Base-by-base conservation (phyloP, 1,139 yeast species). In the Pichia sorboxylosa region DNA sequence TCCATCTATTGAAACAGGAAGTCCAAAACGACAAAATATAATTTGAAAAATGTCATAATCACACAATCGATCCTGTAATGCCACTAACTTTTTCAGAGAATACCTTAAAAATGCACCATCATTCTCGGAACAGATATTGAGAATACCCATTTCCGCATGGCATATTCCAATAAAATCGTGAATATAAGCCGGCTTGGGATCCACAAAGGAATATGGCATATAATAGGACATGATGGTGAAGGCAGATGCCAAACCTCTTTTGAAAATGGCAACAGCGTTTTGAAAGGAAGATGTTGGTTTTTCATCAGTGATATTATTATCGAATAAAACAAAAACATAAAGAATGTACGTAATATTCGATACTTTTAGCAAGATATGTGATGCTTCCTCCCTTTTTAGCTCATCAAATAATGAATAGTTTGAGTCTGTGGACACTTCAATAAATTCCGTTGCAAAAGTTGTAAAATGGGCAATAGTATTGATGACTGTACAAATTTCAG, bases 21-120 rank as follows among this genome's bases (percentile, higher is more conserved):
- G 65, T 27, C 83, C 93, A 47, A 78, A 84, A 10, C 83, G 65
- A 51, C 98, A 90, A 40, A 74, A 66, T 16, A 90, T 58, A 22
- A 84, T 64, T 47, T 90, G 97, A 8, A 82, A 60, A 33, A 83
- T 54, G 34, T 85, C 84, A 28, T 64, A 58, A 38, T 78, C 76
- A 2, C 68, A 60, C 7, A 61, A 65, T 2, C 50, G 46, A 47
- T 68, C 58, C 7, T 64, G 58, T 18, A 67, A 55, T 1, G 58
- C 47, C 5, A 73, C 57, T 17, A 84, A 56, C 14, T 69, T 61
- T 13, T 62, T 62, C 43, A 84, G 79, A 1, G 78, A 61, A 28
- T 80, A 56, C 20, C 63, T 63, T 29, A 90, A 58, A 41, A 85
- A 75, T 4, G 63, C 52, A 0, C 94, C 92, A 26, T 65, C 53